phyloP scores from a whole-genome alignment of 2,329 filamentous ascomycete species.

The Endoconidiophora polonica region DNA sequence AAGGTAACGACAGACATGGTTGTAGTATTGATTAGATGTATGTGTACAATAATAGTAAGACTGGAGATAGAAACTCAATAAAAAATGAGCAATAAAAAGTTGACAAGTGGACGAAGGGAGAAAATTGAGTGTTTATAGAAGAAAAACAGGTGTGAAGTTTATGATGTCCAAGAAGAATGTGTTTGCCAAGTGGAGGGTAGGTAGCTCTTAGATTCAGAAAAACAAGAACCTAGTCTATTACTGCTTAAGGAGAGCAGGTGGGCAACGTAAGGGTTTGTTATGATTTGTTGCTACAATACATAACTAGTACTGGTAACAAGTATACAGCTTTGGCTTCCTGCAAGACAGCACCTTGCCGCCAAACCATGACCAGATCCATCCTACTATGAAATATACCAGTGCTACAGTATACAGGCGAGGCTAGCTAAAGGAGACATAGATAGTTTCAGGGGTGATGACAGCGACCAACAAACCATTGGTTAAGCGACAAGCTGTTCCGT shows the following conservation, averaged over 20 bases:
- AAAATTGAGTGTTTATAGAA: not conserved
- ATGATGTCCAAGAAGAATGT: not conserved
- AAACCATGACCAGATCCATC: no score
- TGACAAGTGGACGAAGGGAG: not conserved
- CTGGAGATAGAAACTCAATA: not conserved
- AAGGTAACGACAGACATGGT: conserved; percentile 90
- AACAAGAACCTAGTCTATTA: conserved; percentile 4
- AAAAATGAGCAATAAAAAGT: conserved; percentile 7
- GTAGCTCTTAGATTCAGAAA: not conserved
- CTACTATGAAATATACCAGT: no score
- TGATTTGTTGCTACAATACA: not conserved
- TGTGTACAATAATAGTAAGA: conserved; percentile 4
- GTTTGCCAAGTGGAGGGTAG: not conserved
- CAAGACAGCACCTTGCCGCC: no score
- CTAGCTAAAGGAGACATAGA: no score
- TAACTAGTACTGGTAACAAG: no score
- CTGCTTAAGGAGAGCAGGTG: not conserved
- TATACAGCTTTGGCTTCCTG: no score
- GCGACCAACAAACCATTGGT: no score
- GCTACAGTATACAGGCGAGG: no score
- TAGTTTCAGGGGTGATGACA: no score
- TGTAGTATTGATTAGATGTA: conserved; percentile 6
- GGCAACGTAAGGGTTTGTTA: conserved; percentile 9
- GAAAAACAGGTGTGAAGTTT: conserved; percentile 3
- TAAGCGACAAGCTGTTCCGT: no score